A percentile compares a stretch with the other conserved stretches of the same genome.
phyloP scores from a whole-genome alignment of 148 eudicot genomes.

The Arbutus unedo region DNA sequence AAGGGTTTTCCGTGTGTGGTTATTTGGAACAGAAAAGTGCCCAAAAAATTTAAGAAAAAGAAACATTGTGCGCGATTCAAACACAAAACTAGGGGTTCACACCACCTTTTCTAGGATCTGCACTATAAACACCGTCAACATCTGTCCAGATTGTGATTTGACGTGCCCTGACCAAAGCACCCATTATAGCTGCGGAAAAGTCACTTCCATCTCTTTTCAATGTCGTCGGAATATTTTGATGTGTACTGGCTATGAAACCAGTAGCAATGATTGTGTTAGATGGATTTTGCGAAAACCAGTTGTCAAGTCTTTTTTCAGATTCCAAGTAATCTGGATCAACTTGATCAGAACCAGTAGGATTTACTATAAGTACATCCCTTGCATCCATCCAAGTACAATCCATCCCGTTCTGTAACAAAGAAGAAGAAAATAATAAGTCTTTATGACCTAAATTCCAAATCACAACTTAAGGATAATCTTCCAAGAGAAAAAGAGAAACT shows the following conservation, averaged over 20 bases:
- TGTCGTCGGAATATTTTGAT: conserved; percentile 92
- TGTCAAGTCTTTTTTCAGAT: conserved; percentile 76
- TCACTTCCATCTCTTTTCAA: conserved; percentile 98
- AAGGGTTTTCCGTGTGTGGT: neutral
- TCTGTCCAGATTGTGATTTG: conserved; percentile 99
- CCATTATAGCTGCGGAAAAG: conserved; percentile 99
- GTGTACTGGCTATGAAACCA: conserved; percentile 94
- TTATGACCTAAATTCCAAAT: neutral
- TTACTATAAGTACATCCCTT: conserved; percentile 87
- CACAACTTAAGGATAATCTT: neutral
- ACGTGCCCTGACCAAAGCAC: conserved; percentile 78
- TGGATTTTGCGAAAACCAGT: conserved; percentile 68
- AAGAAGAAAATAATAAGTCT: conserved; percentile 2
- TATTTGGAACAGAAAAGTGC: neutral
- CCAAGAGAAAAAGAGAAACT: conserved; percentile 4
- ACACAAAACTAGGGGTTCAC: neutral
- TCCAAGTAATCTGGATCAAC: conserved; percentile 91
- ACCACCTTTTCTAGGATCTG: conserved; percentile 98
- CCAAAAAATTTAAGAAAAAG: neutral
- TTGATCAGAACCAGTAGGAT: conserved; percentile 76
- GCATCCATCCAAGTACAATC: conserved; percentile 96
- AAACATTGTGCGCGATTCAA: neutral
- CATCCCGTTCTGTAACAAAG: conserved; percentile 53
- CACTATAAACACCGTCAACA: conserved; percentile 97
- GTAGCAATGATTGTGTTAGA: conserved; percentile 79